Evolutionary conservation across 2,329 filamentous ascomycete species (phyloP), one percentile per base, ranked within the genome.

Genomic region (Epichloe gansuensis): DNA sequence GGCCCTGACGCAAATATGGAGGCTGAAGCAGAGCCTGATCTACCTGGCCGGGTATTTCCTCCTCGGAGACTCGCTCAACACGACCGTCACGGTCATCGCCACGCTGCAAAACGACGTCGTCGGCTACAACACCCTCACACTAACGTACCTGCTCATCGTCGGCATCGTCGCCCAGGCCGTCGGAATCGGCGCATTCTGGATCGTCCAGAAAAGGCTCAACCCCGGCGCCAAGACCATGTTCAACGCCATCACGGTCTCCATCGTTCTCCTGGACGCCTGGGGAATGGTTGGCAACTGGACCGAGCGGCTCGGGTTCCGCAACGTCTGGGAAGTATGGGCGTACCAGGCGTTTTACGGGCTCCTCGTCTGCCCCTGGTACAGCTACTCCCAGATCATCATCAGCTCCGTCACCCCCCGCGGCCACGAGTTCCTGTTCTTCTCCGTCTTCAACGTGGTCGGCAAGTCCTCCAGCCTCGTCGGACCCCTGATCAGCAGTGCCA

Each of bases 401-500:
- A 80, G 76, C 3, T 82, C 84, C 58, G 80, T 86, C 2, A 84
- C 81, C 0, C 82, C 82, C 0, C 72, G 79, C 5, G 82, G 82
- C 39, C 80, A 84, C 59, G 83, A 85, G 57, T 85, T 84, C 58
- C 67, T 86, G 11, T 86, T 86, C 70, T 87, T 86, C 72, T 77
- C 74, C 46, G 65, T 86, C 1, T 85, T 85, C 66, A 81, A 76
- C 55, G 83, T 85, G 58, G 76, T 85, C 31, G 81, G 82, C 44
- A 86, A 86, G 66, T 82, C 81, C 0, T 81, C 76, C 7, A 79
- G 76, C 1, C 85, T 85, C 58, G 84, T 86, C 51, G 82, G 82
- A 0, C 83, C 82, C 0, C 67, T 86, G 27, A 81, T 87, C n/a
- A 80, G 76, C 52, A 80, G 75, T 55, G 82, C 82, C 5, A 86